Base-by-base conservation (phyloP, 495 filamentous ascomycete genomes). In the Amniculicola lignicola region DNA sequence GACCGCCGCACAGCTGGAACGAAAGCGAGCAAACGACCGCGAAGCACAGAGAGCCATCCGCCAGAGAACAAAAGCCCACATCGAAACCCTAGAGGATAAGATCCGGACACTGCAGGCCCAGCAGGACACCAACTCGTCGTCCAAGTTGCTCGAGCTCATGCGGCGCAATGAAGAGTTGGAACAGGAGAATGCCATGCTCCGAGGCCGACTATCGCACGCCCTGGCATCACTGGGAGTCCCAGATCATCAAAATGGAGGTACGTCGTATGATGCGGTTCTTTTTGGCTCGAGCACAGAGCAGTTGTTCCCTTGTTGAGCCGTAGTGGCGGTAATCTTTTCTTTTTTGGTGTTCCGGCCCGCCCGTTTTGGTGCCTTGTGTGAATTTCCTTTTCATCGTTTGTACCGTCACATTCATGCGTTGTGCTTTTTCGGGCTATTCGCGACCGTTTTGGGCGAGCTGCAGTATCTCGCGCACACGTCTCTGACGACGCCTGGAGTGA, bases 31-130 rank as follows among this genome's bases (percentile, higher is more conserved):
- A 64, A 94, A 94, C 69, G 90, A 95, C 67, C 81, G 90, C 35
- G 87, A 91, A 70, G 90, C 90, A 15, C 90, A 95, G 68, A 81
- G 87, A 43, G 88, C 87, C 15, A 95, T 94, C 53, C 79, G 90
- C 14, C 84, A 88, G 62, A 78, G 90, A 52, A 94, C 86, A 10
- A 91, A 89, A 62, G 76, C 82, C 49, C 85, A 90, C 63, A 93
- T 94, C 57, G 87, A 90, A 47, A 75, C 71, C 18, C 75, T 95
- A 18, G 87, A 94, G 70, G 75, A 76, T 44, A 80, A 82, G 42
- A 80, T 93, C 35, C 79, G 77, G 15, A 84, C 88, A 29, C 79
- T 82, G 53, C 75, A 62, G 37, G 64, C 68, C 31, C 73, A 72
- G 39, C 69, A 67, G 21, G 76, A 82, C 22, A 51, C 72, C 61